Evolutionary conservation across 306 rosid genomes (phyloP).

Genomic region (Vigna trinervia): DNA sequence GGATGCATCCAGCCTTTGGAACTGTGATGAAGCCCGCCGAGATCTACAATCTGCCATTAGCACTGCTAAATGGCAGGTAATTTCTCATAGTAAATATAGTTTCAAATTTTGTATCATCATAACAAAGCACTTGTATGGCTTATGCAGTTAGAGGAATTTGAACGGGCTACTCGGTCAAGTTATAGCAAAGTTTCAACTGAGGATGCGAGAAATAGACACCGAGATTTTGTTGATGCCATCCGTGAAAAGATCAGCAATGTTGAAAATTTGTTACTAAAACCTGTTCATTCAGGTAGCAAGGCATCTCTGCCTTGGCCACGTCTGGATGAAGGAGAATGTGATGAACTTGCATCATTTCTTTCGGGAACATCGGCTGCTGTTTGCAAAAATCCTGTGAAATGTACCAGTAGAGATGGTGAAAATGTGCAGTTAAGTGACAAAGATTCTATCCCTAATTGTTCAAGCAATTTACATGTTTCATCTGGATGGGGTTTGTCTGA

Average conservation of each 20-base stretch:
- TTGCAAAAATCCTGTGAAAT: constrained; percentile 38
- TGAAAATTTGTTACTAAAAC: constrained; percentile 61
- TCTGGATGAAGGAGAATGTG: constrained; percentile 81
- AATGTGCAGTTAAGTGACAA: constrained; percentile 45
- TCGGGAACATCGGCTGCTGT: constrained; percentile 55
- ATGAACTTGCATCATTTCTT: constrained; percentile 87
- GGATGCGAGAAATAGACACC: constrained; percentile 77
- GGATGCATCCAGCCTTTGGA: constrained; percentile 67
- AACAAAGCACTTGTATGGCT: constrained; percentile 37
- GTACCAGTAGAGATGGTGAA: constrained; percentile 44
- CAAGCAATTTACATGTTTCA: constrained; percentile 46
- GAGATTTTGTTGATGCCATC: constrained; percentile 71
- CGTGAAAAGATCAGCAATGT: constrained; percentile 61
- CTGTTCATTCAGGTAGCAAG: constrained; percentile 60
- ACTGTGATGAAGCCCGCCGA: constrained; percentile 68
- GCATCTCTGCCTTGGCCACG: constrained; percentile 72
- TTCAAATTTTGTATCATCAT: neutral
- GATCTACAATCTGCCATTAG: constrained; percentile 89
- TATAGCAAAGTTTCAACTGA: constrained; percentile 61
- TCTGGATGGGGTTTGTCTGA: constrained; percentile 51
- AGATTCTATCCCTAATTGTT: constrained; percentile 45
- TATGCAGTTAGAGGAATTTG: constrained; percentile 91
- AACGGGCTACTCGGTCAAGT: constrained; percentile 71
- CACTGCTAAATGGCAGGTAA: constrained; percentile 99
- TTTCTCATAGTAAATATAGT: neutral